These are phyloP conservation scores for Clitopilus passeckerianus DNA, from an alignment of 768 basidiomycete genomes.

Conservation along the genomic window DNA sequence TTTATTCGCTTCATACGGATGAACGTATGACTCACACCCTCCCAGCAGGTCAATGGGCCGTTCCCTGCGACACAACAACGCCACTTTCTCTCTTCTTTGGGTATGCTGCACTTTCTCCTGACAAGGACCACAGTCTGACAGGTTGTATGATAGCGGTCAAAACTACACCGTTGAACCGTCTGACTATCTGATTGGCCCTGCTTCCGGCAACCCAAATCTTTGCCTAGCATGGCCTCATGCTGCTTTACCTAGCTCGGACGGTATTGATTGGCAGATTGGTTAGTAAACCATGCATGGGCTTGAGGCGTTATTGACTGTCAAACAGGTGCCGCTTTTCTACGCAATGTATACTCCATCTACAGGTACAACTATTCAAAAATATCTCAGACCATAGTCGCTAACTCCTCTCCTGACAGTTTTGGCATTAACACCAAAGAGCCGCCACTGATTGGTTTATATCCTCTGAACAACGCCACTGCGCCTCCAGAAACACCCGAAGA, in stretches of 20 bases:
- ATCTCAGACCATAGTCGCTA: neutral
- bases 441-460: conserved; percentile 75
- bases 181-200: conserved; percentile 74
- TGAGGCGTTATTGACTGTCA: neutral
- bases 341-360: conserved; percentile 76
- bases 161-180: conserved; percentile 66
- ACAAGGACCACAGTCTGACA: neutral
- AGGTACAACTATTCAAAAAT: conserved; percentile 38
- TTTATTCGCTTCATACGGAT: neutral
- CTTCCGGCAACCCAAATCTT: conserved; percentile 54
- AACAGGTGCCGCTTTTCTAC: conserved; percentile 59
- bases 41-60: conserved; percentile 64
- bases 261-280: conserved; percentile 84
- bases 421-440: conserved; percentile 72
- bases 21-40: neutral
- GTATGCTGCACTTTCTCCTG: conserved; percentile 26
- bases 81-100: conserved; percentile 67
- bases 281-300: conserved; percentile 3
- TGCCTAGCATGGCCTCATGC: conserved; percentile 77
- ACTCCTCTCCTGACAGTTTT: conserved; percentile 40
- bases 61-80: conserved; percentile 62
- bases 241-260: conserved; percentile 59
- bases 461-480: conserved; percentile 43
- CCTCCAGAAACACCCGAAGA: conserved; percentile 32
- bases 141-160: conserved; percentile 22